Conservation (phyloP, 108 stramenopile species). For the Nitzschia sp. region DNA sequence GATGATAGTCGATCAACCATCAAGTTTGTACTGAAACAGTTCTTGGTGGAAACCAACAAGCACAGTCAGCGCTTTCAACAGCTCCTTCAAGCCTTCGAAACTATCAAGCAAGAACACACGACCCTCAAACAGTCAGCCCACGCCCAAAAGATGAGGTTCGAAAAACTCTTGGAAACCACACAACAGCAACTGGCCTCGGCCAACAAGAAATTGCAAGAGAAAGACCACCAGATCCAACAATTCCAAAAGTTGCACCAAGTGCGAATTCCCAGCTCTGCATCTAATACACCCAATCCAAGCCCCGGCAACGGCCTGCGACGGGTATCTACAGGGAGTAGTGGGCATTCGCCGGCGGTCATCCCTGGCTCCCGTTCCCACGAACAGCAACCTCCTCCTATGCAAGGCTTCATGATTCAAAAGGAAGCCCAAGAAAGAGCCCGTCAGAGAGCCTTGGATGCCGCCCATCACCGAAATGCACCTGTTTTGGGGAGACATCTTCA, state of each 20-base stretch:
- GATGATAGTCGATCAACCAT: conserved; percentile 51
- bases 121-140: conserved; percentile 52
- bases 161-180: conserved; percentile 52
- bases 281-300: background rate
- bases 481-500: conserved; percentile 2
- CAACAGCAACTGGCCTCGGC: conserved; percentile 53
- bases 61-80: conserved; percentile 27
- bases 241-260: conserved; percentile 42
- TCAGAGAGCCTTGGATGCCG: conserved; percentile 21
- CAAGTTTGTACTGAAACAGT: conserved; percentile 72
- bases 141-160: conserved; percentile 51
- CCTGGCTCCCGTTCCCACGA: background rate
- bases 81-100: conserved; percentile 40
- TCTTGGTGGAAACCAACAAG: conserved; percentile 53
- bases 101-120: conserved; percentile 50
- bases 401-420: conserved; percentile 59
- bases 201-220: conserved; percentile 55
- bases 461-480: conserved; percentile 13
- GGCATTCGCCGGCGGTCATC: no score
- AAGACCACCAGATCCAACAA: conserved; percentile 37
- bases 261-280: background rate
- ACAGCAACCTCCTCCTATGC: conserved; percentile 40
- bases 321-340: background rate
- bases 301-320: background rate
- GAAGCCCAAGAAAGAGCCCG: conserved; percentile 51